Evolutionary conservation across 2,329 filamentous ascomycete genomes (phyloP).

Genomic region (Monilinia polystroma): DNA sequence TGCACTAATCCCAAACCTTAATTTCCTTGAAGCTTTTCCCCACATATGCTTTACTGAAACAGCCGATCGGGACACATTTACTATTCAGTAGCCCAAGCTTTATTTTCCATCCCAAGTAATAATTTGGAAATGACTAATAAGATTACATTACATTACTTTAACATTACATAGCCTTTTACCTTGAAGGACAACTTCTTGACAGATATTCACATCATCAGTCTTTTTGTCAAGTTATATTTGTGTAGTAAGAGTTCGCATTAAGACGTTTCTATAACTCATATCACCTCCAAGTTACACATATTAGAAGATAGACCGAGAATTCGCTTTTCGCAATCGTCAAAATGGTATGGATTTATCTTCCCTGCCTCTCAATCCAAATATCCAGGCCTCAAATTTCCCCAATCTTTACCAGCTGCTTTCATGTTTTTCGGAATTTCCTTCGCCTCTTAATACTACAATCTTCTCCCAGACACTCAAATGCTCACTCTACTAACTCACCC

Average conservation of each 20-base stretch:
- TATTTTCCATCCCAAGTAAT: background rate
- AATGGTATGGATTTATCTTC: background rate
- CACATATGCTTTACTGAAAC: slow-evolving; percentile 1
- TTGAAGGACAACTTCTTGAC: background rate
- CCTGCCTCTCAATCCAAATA: too few relatives aligned
- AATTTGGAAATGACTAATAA: slow-evolving; percentile 12
- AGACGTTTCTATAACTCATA: background rate
- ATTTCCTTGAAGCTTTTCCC: background rate
- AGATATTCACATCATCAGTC: background rate
- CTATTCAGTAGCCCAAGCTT: background rate
- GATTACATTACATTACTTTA: background rate
- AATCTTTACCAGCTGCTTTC: too few relatives aligned
- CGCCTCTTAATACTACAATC: background rate
- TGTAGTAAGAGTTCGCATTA: background rate
- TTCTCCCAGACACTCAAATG: background rate
- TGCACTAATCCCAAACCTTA: background rate
- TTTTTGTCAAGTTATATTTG: background rate
- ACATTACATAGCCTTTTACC: too few relatives aligned
- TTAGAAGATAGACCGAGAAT: background rate
- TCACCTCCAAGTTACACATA: background rate
- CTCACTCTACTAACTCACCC: background rate
- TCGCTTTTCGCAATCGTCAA: background rate
- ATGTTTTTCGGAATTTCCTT: too few relatives aligned
- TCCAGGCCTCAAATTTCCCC: too few relatives aligned
- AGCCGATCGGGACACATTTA: slow-evolving; percentile 20